Base-by-base conservation (phyloP, 768 basidiomycete species). In the Lactarius deliciosus region DNA sequence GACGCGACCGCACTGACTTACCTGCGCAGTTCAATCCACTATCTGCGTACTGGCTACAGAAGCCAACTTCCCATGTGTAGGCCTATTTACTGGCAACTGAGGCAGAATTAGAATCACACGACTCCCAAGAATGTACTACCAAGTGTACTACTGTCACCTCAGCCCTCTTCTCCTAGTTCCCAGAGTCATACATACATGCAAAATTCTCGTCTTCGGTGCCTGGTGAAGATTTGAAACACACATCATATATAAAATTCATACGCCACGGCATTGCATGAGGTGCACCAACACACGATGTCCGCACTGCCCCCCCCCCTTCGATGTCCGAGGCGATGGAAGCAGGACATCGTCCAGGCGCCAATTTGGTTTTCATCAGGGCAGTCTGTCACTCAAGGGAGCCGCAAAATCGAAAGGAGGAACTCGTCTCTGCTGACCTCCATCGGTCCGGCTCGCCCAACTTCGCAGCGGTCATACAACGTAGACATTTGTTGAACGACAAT, bases 401-500 rank as follows among this genome's bases (percentile, higher is more conserved):
- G 36, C 13, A 63, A 5, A 18, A 63, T 41, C 1, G 50, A 2
- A 32, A 54, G 61, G 54, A 63, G 61, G 41, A 63, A 63, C 6
- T 63, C 54, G 53, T 63, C 61, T 30, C 61, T 54, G n/a, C 25
- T 55, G 13, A 63, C 54, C 2, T 25, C 50, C 50, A 53, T 53
- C 11, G 22, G 50, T 7, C 25, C 22, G 6, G 50, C 6, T 43
- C 28, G 34, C 25, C 25, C 28, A 11, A 22, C 38, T 10, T 30
- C 38, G 54, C 61, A 63, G 25, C 54, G 53, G 36, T 56, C 61
- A 16, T 63, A 63, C 36, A 63, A 38, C 25, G 5, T 36, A 43
- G 53, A 55, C 54, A 63, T 55, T 38, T 56, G 61, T 41, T 63
- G 50, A 11, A 63, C 38, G 36, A 63, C 61, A 32, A 63, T 32